Conservation (phyloP, 1,284 basidiomycete species). For the Blastosporella zonata region DNA sequence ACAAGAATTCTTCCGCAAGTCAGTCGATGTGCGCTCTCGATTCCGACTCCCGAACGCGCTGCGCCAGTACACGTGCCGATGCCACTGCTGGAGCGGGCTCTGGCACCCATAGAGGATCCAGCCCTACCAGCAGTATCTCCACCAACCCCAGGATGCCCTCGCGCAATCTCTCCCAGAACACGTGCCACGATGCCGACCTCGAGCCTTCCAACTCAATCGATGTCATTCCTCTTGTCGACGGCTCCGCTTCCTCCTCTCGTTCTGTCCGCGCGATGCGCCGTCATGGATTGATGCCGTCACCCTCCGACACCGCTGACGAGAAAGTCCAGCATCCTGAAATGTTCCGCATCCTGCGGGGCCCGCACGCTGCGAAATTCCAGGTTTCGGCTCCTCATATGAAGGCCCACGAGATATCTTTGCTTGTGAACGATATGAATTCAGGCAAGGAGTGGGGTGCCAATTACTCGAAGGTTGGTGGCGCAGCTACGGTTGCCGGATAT, state of each 20-base stretch:
- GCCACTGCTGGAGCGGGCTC: not conserved
- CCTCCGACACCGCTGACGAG: not conserved
- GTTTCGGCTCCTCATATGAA: constrained; percentile 1
- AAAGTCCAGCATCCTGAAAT: constrained; percentile 11
- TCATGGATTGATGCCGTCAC: not conserved
- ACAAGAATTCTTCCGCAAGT: constrained; percentile 16
- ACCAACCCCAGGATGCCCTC: constrained; percentile 14
- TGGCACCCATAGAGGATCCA: not conserved
- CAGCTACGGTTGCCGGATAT: constrained; percentile 9
- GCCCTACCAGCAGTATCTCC: constrained; percentile 11
- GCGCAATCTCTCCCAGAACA: too few species aligned
- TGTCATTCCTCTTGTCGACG: not conserved
- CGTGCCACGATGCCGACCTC: constrained; percentile 6
- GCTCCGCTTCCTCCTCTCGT: constrained; percentile 10
- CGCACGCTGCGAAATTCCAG: constrained; percentile 14
- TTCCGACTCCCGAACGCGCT: constrained; percentile 6
- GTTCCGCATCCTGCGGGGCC: constrained; percentile 14
- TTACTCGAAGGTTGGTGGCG: not conserved
- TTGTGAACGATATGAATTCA: constrained; percentile 7
- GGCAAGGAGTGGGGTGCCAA: constrained; percentile 11
- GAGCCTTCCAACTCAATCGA: not conserved
- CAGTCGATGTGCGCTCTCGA: constrained; percentile 20
- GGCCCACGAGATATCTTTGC: constrained; percentile 1
- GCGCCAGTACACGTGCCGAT: constrained; percentile 8
- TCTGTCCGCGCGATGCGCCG: constrained; percentile 12